These are phyloP conservation scores for Kwoniella dejecticola DNA, from an alignment of 768 basidiomycete genomes.

Conservation along the genomic window DNA sequence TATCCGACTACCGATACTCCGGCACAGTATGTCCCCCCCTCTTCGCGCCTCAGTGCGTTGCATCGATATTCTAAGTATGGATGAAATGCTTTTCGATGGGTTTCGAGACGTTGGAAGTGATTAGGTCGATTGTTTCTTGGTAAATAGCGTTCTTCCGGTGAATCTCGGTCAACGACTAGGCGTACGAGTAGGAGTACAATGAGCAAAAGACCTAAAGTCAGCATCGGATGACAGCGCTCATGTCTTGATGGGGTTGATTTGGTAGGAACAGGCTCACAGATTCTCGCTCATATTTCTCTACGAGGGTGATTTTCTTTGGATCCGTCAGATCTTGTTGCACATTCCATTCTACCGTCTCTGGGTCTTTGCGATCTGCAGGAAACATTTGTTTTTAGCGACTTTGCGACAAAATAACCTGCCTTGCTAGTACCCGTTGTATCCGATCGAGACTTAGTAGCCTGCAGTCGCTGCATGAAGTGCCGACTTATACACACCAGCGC, in stretches of 20 bases:
- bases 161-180: slow-evolving; percentile 3
- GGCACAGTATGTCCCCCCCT: no score
- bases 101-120: background rate
- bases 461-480: no score
- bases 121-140: slow-evolving; percentile 2
- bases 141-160: slow-evolving; percentile 3
- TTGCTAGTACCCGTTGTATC: no score
- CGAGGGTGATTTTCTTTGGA: background rate
- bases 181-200: no score
- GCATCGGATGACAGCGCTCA: no score
- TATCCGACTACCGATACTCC: background rate
- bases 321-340: slow-evolving; percentile 6
- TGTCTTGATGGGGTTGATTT: no score
- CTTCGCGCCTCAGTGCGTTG: no score
- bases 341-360: slow-evolving; percentile 2
- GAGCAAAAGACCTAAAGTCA: no score
- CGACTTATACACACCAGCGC: no score
- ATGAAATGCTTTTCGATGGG: slow-evolving; percentile 1
- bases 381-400: background rate
- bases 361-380: slow-evolving; percentile 3
- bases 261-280: slow-evolving; percentile 8
- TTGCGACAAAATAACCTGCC: background rate
- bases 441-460: no score
- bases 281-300: slow-evolving; percentile 3
- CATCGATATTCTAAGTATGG: background rate